Evolutionary conservation across 805 yeast genomes (phyloP), one percentile per base, ranked within the genome.

Genomic region (Wickerhamiella lipophila): DNA sequence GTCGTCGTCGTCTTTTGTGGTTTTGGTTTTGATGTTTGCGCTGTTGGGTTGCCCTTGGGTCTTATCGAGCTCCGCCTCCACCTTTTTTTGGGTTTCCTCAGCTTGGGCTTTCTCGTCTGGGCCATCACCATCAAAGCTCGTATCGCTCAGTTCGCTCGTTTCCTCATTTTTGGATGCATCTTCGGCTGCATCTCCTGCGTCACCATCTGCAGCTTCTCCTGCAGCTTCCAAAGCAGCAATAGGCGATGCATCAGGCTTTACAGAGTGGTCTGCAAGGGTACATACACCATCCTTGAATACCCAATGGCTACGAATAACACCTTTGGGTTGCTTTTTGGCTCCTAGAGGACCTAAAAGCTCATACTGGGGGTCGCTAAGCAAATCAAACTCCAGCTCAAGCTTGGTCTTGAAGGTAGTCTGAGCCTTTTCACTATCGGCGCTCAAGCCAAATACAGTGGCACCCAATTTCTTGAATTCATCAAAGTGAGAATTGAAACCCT

Each of bases 251-350:
- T 56, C 65, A 16, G 72, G 72, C 51, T 77, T 71, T 49, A 81
- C 71, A 49, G 70, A 73, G 53, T 78, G 66, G 53, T 72, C 73
- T 52, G 70, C 74, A 42, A 72, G 67, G 40, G 66, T 68, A 56
- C 87, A 70, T 53, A 76, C 73, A 12, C 96, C 96, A 60, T 85
- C 79, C 38, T 72, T 76, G 63, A 92, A 83, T 40, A 89, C 75
- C 85, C 94, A 88, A 61, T 89, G 95, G n/a, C 95, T 84, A 61
- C 98, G 76, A 49, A 79, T 76, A 45, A 82, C 76, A 4, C 95
- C 94, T 16, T 70, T 65, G 27, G 94, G 86, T 1, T 71, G 60
- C 68, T 88, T 89, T 59, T 79, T 82, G 19, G 94, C 95, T 4
- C 96, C 96, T 53, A 92, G 69, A 2, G 71, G 62, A 0, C 78